Base-by-base conservation (phyloP, 1,139 yeast genomes). In the Kurtzmaniella quercitrusa region DNA sequence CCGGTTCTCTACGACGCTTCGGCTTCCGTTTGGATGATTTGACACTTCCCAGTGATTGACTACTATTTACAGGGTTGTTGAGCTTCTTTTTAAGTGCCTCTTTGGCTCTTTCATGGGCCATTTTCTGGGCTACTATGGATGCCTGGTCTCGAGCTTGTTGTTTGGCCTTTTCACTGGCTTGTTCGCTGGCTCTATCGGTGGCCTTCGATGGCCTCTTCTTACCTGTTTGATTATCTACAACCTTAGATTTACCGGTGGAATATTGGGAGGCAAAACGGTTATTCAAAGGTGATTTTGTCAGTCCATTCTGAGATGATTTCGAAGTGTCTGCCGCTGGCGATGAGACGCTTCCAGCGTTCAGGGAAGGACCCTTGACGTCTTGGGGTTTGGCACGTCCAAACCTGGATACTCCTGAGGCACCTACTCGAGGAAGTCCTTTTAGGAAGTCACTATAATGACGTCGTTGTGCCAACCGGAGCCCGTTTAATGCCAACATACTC, bases 351-450 rank as follows among this genome's bases (percentile, higher is more conserved):
- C 36, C 18, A 14, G 18, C 7, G 18, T 4, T 31, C 18, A 3
- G 18, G 5, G 36, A 15, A 31, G 36, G 5, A 17, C 16, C 11
- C 14, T 31, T 9, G 36, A 17, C 4, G 18, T 3, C 36, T 16
- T 5, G 18, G 18, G 36, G n/a, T 44, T 48, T 23, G 34, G 40
- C 12, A 40, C 46, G 48, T 3, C 53, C 56, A 46, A 57, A 57
- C 33, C 50, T 46, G n/a, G 64, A 59, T 14, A 57, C 61, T 5
- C 62, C 31, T 27, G 31, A 27, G 31, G 31, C 31, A 27, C 31
- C 63, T 10, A 54, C 57, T 41, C 57, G 54, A n/a, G 65, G 65
- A 37, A 60, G 51, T 38, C 52, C 57, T 41, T 52, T 54, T 29
- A 62, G 48, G 33, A 59, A 52, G 43, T 55, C 60, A 7, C 63